Conservation (phyloP, 2,329 filamentous ascomycete species). For the Diaporthe citrichinensis region DNA sequence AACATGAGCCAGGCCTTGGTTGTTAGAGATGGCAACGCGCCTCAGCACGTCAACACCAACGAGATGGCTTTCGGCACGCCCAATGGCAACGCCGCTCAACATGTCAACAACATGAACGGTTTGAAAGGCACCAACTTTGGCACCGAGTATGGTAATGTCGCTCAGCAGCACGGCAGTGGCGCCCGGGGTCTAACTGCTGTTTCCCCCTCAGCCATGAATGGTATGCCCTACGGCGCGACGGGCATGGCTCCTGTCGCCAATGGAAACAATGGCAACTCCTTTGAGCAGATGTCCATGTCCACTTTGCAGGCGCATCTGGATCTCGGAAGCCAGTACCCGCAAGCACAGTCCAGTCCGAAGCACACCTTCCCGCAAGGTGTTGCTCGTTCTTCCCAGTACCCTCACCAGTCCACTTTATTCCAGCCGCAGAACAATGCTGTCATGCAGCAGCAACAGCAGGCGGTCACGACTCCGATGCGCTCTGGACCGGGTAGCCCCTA, state of each 20-base stretch:
- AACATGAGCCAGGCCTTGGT: neutral
- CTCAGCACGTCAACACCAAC: neutral
- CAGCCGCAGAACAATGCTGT: neutral
- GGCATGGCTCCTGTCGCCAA: neutral
- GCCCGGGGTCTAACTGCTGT: neutral
- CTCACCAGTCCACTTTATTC: neutral
- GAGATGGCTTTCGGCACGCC: neutral
- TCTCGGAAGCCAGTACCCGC: slow-evolving; percentile 7
- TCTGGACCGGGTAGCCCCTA: neutral
- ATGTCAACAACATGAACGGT: neutral
- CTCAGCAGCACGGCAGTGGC: neutral
- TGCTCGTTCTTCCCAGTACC: neutral
- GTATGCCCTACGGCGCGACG: neutral
- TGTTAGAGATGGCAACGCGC: neutral
- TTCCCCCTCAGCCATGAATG: neutral
- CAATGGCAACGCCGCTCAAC: neutral
- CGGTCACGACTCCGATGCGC: neutral
- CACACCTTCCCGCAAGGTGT: neutral
- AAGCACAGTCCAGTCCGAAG: neutral
- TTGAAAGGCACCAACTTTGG: neutral
- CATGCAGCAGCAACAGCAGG: slow-evolving; percentile 26
- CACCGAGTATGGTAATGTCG: neutral
- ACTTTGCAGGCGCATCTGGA: slow-evolving; percentile 33
- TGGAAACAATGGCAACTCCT: neutral
- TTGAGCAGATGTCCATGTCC: slow-evolving; percentile 34